A percentile compares a stretch with the other conserved stretches of the same genome.
Conservation (phyloP, 306 rosid species). For the Prunus armeniaca region DNA sequence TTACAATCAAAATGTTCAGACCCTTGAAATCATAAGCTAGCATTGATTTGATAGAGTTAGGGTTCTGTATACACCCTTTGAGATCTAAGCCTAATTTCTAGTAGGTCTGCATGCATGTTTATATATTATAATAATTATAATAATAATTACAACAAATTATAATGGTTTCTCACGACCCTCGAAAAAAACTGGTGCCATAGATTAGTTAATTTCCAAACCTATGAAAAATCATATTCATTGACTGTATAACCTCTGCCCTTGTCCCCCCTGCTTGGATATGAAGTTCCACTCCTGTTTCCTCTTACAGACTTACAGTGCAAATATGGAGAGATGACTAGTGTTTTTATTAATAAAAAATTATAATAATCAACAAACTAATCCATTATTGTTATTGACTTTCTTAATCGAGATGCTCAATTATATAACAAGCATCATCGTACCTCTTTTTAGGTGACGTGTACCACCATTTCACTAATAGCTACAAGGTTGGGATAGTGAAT, state of each 20-base stretch:
- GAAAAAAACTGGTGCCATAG: too few relatives aligned
- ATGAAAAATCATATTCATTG: background rate
- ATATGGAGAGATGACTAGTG: background rate
- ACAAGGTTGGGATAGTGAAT: background rate
- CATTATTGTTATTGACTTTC: slow-evolving; percentile 2
- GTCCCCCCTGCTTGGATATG: background rate
- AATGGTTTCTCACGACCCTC: too few relatives aligned
- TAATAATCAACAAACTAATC: background rate
- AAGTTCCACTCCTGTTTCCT: background rate
- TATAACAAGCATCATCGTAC: background rate
- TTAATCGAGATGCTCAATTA: background rate
- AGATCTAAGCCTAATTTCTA: background rate
- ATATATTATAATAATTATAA: background rate
- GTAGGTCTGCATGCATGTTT: background rate
- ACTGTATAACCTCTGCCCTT: background rate
- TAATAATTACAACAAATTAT: too few relatives aligned
- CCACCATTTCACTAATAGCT: background rate
- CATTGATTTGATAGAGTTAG: background rate
- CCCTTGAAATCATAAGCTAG: background rate
- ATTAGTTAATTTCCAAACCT: background rate
- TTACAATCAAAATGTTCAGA: too few relatives aligned
- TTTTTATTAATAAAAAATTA: background rate
- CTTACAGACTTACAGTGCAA: too few relatives aligned
- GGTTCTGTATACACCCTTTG: background rate
- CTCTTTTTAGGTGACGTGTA: background rate